Conservation (phyloP, 495 filamentous ascomycete species). For the Copromyces sp. region DNA sequence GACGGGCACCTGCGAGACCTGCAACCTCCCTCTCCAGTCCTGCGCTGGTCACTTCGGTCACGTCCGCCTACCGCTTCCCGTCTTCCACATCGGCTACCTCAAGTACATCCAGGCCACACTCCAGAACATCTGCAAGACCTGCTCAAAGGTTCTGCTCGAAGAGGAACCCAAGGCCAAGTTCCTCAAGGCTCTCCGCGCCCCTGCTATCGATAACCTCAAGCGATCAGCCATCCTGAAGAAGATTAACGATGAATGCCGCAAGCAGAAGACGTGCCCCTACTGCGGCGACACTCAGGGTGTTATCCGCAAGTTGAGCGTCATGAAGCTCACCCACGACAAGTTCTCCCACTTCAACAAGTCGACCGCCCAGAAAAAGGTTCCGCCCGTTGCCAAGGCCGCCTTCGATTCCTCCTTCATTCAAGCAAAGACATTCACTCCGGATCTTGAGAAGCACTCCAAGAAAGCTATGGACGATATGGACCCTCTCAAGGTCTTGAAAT, state of each 20-base stretch:
- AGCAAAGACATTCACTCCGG: conserved; percentile 59
- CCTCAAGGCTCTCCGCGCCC: conserved; percentile 67
- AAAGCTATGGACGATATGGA: conserved; percentile 93
- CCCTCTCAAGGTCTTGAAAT: conserved; percentile 73
- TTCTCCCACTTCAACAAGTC: conserved; percentile 80
- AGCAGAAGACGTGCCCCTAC: conserved; percentile 63
- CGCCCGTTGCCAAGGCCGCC: conserved; percentile 63
- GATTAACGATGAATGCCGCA: conserved; percentile 79
- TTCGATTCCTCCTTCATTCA: conserved; percentile 79
- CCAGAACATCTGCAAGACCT: conserved; percentile 89
- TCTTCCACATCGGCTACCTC: conserved; percentile 92
- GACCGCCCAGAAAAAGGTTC: conserved; percentile 69
- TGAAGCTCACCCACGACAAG: conserved; percentile 92
- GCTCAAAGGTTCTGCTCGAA: conserved; percentile 64
- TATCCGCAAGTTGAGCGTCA: conserved; percentile 74
- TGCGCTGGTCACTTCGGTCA: conserved; percentile 96
- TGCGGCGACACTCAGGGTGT: conserved; percentile 77
- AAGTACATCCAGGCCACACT: conserved; percentile 80
- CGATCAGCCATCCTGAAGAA: conserved; percentile 71
- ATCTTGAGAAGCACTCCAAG: conserved; percentile 81
- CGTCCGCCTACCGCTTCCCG: conserved; percentile 77
- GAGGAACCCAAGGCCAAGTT: conserved; percentile 53
- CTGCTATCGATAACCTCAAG: conserved; percentile 76
- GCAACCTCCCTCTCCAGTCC: conserved; percentile 59
- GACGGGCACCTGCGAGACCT: conserved; percentile 66